phyloP scores from a whole-genome alignment of 2,329 filamentous ascomycete genomes.

The Hymenotorrendiella dingleyae region DNA sequence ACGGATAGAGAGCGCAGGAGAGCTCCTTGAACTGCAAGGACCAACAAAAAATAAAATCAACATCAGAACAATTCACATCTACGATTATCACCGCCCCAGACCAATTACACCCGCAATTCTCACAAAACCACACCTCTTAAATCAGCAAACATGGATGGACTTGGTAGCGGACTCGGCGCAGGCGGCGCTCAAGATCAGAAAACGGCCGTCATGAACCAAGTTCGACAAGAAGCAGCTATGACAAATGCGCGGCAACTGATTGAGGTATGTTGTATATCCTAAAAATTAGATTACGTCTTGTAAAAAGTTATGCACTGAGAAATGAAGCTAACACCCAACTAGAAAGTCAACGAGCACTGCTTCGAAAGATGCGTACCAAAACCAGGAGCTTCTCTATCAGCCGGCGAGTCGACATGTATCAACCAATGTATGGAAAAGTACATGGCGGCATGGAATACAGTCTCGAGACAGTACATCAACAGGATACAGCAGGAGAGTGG shows the following conservation, averaged over 20 bases:
- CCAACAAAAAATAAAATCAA: background rate
- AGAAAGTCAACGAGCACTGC: constrained; percentile 80
- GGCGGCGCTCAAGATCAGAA: constrained; percentile 24
- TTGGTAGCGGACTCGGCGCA: constrained; percentile 22
- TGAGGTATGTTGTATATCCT: constrained; percentile 43
- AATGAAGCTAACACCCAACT: constrained; percentile 36
- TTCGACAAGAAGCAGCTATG: constrained; percentile 53
- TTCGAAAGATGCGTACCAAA: constrained; percentile 72
- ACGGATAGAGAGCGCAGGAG: background rate
- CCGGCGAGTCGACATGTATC: constrained; percentile 64
- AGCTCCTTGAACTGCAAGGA: background rate
- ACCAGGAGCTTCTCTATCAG: constrained; percentile 56
- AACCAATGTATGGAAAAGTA: constrained; percentile 81
- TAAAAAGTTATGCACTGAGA: too few species aligned
- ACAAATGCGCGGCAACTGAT: constrained; percentile 66
- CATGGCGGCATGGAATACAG: constrained; percentile 72
- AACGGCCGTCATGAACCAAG: constrained; percentile 44
- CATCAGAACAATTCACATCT: background rate
- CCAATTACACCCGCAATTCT: background rate
- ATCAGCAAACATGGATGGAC: constrained; percentile 21
- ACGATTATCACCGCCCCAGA: background rate
- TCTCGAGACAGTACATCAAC: constrained; percentile 61
- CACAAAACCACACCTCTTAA: too few species aligned
- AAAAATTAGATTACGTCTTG: background rate
- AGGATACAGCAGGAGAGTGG: constrained; percentile 28